Conservation (phyloP, 345 rosid genomes). For the Capsella bursapastoris region DNA sequence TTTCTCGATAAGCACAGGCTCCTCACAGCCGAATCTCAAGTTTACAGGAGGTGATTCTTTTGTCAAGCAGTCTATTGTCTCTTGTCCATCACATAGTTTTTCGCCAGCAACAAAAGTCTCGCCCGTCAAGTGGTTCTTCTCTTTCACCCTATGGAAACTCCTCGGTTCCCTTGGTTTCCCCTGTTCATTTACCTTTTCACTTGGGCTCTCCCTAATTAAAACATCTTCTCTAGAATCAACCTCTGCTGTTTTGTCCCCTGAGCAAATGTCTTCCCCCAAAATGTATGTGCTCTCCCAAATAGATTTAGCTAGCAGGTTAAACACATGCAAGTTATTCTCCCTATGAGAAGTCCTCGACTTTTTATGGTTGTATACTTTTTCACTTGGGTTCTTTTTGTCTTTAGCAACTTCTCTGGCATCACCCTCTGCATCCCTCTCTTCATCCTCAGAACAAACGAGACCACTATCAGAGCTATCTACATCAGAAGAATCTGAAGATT, state of each 20-base stretch:
- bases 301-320: conserved; percentile 30
- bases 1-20: conserved; percentile 46
- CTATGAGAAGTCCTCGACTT: conserved; percentile 2
- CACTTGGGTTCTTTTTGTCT: conserved; percentile 14
- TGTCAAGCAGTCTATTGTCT: neutral
- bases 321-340: conserved; percentile 20
- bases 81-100: conserved; percentile 11
- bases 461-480: conserved; percentile 35
- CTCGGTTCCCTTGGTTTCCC: conserved; percentile 21
- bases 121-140: conserved; percentile 6
- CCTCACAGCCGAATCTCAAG: conserved; percentile 53
- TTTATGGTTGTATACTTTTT: neutral
- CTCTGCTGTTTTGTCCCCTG: conserved; percentile 2
- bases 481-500: conserved; percentile 27
- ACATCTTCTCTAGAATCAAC: conserved; percentile 24
- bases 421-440: conserved; percentile 27
- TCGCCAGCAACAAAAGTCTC: neutral
- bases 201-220: conserved; percentile 10
- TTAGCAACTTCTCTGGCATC: conserved; percentile 9
- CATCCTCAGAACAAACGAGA: conserved; percentile 38
- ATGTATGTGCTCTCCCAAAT: conserved; percentile 26
- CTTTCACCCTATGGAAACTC: conserved; percentile 27
- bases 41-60: conserved; percentile 42
- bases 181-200: conserved; percentile 21
- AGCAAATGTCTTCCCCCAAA: conserved; percentile 21